Conservation (phyloP, 257 asterid genomes). For the Phtheirospermum japonicum region DNA sequence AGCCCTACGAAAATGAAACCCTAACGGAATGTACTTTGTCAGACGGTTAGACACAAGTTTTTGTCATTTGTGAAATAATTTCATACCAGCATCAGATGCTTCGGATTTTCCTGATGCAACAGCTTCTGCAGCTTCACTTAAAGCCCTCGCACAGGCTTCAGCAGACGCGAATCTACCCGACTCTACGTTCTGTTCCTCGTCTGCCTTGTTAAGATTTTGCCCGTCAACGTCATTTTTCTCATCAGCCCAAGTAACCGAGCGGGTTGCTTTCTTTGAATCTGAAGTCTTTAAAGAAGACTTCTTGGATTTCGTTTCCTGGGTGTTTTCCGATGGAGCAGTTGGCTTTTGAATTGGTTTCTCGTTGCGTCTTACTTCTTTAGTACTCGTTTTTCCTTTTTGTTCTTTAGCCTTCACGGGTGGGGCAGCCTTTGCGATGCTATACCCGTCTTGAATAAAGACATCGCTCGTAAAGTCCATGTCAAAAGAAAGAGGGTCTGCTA, state of each 20-base stretch:
- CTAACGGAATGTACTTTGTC: too few relatives aligned
- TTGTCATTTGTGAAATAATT: neutral
- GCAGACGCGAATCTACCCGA: constrained; percentile 64
- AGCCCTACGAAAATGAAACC: too few relatives aligned
- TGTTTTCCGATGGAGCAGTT: constrained; percentile 35
- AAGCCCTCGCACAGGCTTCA: constrained; percentile 87
- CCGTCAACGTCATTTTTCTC: constrained; percentile 38
- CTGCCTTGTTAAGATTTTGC: constrained; percentile 42
- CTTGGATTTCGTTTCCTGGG: constrained; percentile 33
- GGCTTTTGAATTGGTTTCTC: constrained; percentile 31
- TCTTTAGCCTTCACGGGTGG: constrained; percentile 35
- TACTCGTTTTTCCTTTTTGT: constrained; percentile 32
- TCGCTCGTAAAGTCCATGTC: constrained; percentile 61
- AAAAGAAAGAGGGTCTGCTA: constrained; percentile 32
- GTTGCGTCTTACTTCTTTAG: constrained; percentile 25
- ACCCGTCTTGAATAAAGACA: constrained; percentile 61
- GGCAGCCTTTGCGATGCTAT: constrained; percentile 47
- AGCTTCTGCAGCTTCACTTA: constrained; percentile 76
- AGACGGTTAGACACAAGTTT: too few relatives aligned
- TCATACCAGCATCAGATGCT: constrained; percentile 72
- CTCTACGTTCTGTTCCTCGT: constrained; percentile 39
- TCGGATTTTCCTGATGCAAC: constrained; percentile 66
- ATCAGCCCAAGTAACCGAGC: constrained; percentile 88
- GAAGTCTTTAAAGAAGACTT: constrained; percentile 72
- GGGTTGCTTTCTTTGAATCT: constrained; percentile 44